Conservation (phyloP, 2,329 filamentous ascomycete species). For the Phaeosphaeriaceae sp. region DNA sequence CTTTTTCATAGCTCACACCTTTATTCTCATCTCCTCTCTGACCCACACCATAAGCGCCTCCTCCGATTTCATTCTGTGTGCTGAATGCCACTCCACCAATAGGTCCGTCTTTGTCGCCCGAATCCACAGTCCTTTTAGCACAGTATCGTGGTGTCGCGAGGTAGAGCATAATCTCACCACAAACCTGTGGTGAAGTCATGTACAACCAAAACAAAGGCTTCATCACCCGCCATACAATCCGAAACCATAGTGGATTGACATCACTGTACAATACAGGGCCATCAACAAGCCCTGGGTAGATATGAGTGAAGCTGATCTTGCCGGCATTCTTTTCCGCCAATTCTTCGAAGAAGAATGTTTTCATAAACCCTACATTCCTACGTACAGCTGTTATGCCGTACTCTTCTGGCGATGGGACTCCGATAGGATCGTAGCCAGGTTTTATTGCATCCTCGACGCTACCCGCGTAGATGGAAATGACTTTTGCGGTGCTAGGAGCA, state of each 20-base stretch:
- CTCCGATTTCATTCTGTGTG: constrained; percentile 27
- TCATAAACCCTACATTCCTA: constrained; percentile 41
- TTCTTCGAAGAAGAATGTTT: constrained; percentile 37
- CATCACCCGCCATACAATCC: constrained; percentile 29
- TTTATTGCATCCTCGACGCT: constrained; percentile 34
- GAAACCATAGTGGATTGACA: constrained; percentile 39
- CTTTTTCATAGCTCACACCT: constrained; percentile 21
- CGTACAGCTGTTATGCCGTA: constrained; percentile 39
- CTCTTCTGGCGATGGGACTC: constrained; percentile 18
- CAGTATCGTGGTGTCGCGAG: constrained; percentile 32
- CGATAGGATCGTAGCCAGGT: constrained; percentile 35
- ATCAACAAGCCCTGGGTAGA: constrained; percentile 43
- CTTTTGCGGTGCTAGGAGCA: constrained; percentile 24
- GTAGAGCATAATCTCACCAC: constrained; percentile 43
- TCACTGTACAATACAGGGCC: constrained; percentile 33
- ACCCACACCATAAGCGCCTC: constrained; percentile 35
- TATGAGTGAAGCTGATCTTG: constrained; percentile 38
- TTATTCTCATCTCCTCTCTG: constrained; percentile 28
- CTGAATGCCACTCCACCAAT: constrained; percentile 22
- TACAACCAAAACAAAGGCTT: constrained; percentile 32
- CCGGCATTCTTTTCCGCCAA: constrained; percentile 31
- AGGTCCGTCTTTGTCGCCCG: constrained; percentile 4
- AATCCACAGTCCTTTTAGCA: constrained; percentile 24
- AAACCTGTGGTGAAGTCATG: constrained; percentile 30
- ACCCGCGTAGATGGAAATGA: constrained; percentile 46